Conservation (phyloP, 352 stramenopile genomes). For the Phytophthora europaea region DNA sequence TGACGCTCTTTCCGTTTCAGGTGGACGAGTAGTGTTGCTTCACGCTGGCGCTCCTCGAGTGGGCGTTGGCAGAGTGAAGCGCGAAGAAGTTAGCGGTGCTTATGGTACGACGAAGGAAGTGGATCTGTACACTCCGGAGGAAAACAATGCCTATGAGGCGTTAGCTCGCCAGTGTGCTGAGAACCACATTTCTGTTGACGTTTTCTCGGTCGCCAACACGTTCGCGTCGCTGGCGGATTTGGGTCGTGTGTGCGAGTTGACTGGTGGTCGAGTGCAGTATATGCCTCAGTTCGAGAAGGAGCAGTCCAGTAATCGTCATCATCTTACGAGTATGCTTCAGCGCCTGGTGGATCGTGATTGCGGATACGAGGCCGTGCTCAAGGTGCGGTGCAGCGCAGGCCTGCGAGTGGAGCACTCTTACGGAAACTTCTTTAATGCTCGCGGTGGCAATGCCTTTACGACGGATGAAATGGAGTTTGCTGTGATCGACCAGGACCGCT, state of each 20-base stretch:
- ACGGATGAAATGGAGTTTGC: conserved; percentile 92
- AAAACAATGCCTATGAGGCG: conserved; percentile 75
- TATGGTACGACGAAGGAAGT: conserved; percentile 91
- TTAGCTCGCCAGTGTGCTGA: conserved; percentile 77
- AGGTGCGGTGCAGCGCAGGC: conserved; percentile 87
- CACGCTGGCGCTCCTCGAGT: conserved; percentile 80
- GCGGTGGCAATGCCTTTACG: conserved; percentile 60
- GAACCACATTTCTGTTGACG: conserved; percentile 85
- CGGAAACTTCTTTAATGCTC: conserved; percentile 81
- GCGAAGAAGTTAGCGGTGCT: conserved; percentile 79
- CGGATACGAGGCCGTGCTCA: conserved; percentile 90
- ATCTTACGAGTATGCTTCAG: conserved; percentile 80
- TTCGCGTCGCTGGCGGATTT: conserved; percentile 87
- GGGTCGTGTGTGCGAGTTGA: conserved; percentile 85
- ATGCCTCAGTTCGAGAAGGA: conserved; percentile 91
- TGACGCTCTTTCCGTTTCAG: conserved; percentile 68
- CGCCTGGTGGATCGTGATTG: conserved; percentile 78
- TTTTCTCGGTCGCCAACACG: conserved; percentile 88
- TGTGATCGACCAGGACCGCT: conserved; percentile 88
- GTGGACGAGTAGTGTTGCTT: conserved; percentile 80
- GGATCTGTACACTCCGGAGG: conserved; percentile 82
- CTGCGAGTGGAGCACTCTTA: conserved; percentile 89
- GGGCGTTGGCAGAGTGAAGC: conserved; percentile 81
- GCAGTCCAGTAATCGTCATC: conserved; percentile 81
- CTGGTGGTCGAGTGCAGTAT: conserved; percentile 86